Conservation (phyloP, 495 filamentous ascomycete genomes). For the Tuber microsphaerosporum region DNA sequence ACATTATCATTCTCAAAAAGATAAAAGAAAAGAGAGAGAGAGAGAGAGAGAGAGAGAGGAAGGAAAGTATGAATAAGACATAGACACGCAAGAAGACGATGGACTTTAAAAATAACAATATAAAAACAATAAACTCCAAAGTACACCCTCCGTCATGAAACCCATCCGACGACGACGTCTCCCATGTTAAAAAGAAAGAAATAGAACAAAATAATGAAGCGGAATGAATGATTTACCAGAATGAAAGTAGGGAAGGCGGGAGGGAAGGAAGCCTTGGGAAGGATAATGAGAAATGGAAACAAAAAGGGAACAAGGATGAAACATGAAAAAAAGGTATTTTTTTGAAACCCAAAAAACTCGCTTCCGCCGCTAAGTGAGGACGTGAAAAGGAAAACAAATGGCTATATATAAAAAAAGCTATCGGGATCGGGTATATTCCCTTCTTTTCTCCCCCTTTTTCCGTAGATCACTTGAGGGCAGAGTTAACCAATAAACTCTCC, state of each 20-base stretch:
- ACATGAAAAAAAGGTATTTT: slow-evolving; percentile 1
- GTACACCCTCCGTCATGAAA: slow-evolving; percentile 4
- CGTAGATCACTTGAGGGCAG: slow-evolving; percentile 26
- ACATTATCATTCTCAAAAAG: slow-evolving; percentile 30
- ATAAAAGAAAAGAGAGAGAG: slow-evolving; percentile 19
- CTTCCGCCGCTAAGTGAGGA: slow-evolving; percentile 28
- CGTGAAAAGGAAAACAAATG: slow-evolving; percentile 30
- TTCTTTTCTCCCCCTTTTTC: slow-evolving; percentile 21
- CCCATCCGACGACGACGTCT: slow-evolving; percentile 4
- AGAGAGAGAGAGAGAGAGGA: background rate
- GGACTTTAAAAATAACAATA: slow-evolving; percentile 21
- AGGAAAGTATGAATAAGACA: slow-evolving; percentile 13
- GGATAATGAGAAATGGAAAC: slow-evolving; percentile 30
- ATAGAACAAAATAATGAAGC: slow-evolving; percentile 10
- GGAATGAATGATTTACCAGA: slow-evolving; percentile 12
- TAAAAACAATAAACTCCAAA: slow-evolving; percentile 8
- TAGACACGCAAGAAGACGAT: slow-evolving; percentile 8
- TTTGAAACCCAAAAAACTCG: slow-evolving; percentile 24
- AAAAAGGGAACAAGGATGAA: slow-evolving; percentile 16
- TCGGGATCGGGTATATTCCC: slow-evolving; percentile 10
- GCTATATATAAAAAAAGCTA: slow-evolving; percentile 15
- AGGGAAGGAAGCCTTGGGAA: background rate
- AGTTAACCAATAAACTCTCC: slow-evolving; percentile 61
- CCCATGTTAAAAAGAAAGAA: slow-evolving; percentile 15
- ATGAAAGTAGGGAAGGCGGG: slow-evolving; percentile 2